Evolutionary conservation across 805 yeast genomes (phyloP).

Genomic region (Nakazawaea molendinolei): DNA sequence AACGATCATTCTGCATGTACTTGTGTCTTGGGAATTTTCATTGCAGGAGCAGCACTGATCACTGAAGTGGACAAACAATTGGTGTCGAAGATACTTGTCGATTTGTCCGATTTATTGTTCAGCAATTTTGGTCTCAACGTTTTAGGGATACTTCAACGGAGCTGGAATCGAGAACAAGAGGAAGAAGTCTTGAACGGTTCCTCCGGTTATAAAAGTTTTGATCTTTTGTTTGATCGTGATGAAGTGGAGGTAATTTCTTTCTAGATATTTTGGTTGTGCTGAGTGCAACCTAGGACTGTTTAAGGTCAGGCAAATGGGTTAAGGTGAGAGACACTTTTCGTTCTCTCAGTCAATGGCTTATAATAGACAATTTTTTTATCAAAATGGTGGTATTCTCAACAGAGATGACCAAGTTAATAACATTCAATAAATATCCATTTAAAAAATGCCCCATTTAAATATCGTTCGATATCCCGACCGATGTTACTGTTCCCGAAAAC

Average conservation of each 20-base stretch:
- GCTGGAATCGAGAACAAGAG: slow-evolving; percentile 8
- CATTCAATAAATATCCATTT: too few relatives aligned
- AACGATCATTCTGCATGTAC: slow-evolving; percentile 11
- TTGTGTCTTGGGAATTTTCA: slow-evolving; percentile 7
- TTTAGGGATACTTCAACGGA: slow-evolving; percentile 10
- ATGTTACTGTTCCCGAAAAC: too few relatives aligned
- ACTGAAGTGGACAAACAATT: neutral
- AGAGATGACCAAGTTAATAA: too few relatives aligned
- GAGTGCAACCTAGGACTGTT: too few relatives aligned
- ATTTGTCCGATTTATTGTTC: slow-evolving; percentile 9
- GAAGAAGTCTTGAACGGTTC: neutral
- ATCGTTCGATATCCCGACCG: too few relatives aligned
- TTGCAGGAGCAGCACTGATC: slow-evolving; percentile 8
- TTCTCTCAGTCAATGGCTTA: too few relatives aligned
- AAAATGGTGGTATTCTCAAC: too few relatives aligned
- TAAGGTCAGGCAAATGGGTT: too few relatives aligned
- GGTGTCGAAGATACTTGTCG: slow-evolving; percentile 6
- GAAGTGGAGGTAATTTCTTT: slow-evolving; percentile 7
- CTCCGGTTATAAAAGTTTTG: slow-evolving; percentile 6
- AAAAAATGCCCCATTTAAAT: too few relatives aligned
- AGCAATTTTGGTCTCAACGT: slow-evolving; percentile 10
- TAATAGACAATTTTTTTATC: too few relatives aligned
- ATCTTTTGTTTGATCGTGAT: slow-evolving; percentile 9
- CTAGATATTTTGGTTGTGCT: too few relatives aligned
- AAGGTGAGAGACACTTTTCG: too few relatives aligned